These are phyloP conservation scores for Fagus crenata DNA, from an alignment of 306 rosid genomes.

Conservation along the genomic window DNA sequence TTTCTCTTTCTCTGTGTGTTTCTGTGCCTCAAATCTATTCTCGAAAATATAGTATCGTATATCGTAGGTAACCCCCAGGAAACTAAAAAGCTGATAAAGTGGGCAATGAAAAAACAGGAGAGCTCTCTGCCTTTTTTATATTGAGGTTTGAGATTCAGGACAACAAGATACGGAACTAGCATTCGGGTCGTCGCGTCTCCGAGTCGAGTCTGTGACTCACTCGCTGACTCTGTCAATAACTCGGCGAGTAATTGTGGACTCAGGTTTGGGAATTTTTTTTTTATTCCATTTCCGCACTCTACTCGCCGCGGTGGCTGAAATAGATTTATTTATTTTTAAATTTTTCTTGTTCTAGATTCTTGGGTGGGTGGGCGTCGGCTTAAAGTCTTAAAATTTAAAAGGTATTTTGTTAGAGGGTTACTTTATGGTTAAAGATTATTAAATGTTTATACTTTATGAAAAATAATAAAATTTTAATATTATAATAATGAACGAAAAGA, in stretches of 20 bases:
- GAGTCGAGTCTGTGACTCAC: conserved; percentile 28
- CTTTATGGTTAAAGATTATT: too few species aligned
- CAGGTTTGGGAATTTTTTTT: conserved; percentile 44
- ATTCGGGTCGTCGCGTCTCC: conserved; percentile 73
- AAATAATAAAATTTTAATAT: too few species aligned
- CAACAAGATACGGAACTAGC: conserved; percentile 45
- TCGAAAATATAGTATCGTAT: too few species aligned
- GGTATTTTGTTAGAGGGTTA: too few species aligned
- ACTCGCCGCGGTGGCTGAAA: conserved; percentile 39
- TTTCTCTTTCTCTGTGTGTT: background rate
- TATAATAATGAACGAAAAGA: too few species aligned
- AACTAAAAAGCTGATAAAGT: conserved; percentile 24
- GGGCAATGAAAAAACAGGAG: conserved; percentile 16
- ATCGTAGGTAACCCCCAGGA: conserved; percentile 21
- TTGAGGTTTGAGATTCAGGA: conserved; percentile 58
- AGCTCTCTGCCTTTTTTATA: conserved; percentile 29
- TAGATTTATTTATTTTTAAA: background rate
- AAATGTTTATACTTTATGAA: too few species aligned
- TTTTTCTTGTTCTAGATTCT: background rate
- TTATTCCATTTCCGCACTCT: conserved; percentile 34
- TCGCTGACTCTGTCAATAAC: conserved; percentile 26
- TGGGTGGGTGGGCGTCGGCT: too few species aligned
- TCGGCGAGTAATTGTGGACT: conserved; percentile 6
- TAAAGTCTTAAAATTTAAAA: too few species aligned
- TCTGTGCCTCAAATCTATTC: background rate